Evolutionary conservation across 208 protist species (phyloP), one percentile per base, ranked within the genome.

Genomic region (Leptomonas seymouri): DNA sequence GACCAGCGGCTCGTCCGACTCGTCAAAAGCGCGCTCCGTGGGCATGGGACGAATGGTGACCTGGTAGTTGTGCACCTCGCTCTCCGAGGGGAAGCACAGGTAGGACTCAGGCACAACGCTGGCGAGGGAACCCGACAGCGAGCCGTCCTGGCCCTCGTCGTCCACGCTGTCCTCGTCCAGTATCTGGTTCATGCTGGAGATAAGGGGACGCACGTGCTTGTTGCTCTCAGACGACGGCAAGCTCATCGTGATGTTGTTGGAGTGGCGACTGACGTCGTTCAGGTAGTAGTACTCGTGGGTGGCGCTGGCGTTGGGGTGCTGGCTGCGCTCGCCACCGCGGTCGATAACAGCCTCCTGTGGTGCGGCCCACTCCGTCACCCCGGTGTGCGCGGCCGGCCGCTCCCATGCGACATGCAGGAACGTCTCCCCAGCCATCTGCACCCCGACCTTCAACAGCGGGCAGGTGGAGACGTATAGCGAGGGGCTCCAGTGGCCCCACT

Each of bases 401-500:
- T 66, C 65, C 91, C 93, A 97, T 7, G 71, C 74, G 21, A 97
- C 59, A 64, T 89, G 75, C 50, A 96, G 74, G 67, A 96, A 96
- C 14, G 90, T 95, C 74, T 97, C 93, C 2, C 91, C 93, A 18
- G 91, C 71, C 55, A 71, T 80, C 42, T 90, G 81, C 21, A 95
- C 78, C 25, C 58, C 61, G 15, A 91, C 67, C 27, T 72, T 71
- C 27, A 97, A 78, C 56, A 95, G 80, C 46, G 91, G 91, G 58
- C 85, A 89, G 48, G 93, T 97, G 15, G 76, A 65, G 16, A 94
- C 78, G 28, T 63, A 69, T 23, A 82, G 71, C 20, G 77, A 71
- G 21, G 76, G 65, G 76, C 88, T 92, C 90, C 91, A 97, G 74
- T 95, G 87, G 49, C 93, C 93, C 91, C 93, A 97, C 46, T 90